These are phyloP conservation scores for Didymella exigua DNA, from an alignment of 2,329 filamentous ascomycete species.

Conservation along the genomic window DNA sequence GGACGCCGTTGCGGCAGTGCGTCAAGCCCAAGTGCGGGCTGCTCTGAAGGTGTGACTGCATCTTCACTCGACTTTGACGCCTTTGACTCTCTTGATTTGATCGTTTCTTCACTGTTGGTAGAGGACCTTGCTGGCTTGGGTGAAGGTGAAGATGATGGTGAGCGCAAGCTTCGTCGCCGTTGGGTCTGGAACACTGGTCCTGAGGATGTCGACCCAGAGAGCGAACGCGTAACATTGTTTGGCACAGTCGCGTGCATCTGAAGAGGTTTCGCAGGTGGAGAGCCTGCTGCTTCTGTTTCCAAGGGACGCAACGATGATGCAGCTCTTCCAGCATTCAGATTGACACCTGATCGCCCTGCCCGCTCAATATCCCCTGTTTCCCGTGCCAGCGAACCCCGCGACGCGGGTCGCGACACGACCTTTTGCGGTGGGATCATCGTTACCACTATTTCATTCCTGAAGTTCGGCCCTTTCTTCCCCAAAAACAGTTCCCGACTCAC, in stretches of 20 bases:
- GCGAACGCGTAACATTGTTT: background rate
- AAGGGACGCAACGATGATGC: conserved; percentile 24
- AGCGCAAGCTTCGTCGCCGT: background rate
- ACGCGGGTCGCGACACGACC: conserved; percentile 25
- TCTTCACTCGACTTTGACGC: conserved; percentile 4
- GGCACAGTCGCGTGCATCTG: conserved; percentile 8
- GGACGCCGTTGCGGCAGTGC: background rate
- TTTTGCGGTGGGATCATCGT: conserved; percentile 33
- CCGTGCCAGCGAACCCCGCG: conserved; percentile 16
- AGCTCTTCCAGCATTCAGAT: conserved; percentile 28
- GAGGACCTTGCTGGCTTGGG: conserved; percentile 2
- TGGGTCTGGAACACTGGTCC: background rate
- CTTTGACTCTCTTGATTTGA: conserved; percentile 1
- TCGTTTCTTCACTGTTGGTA: conserved; percentile 17
- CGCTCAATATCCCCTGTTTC: conserved; percentile 25
- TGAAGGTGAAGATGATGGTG: conserved; percentile 2
- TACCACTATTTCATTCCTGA: conserved; percentile 15
- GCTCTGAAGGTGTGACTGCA: background rate
- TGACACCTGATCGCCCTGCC: conserved; percentile 28
- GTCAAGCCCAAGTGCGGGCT: background rate
- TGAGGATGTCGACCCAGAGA: background rate
- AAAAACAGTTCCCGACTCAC: background rate
- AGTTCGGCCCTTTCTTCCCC: conserved; percentile 7
- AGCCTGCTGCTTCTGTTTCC: conserved; percentile 5
- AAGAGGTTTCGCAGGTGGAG: background rate